Conservation (phyloP, 495 filamentous ascomycete species). For the Platismatia glauca region DNA sequence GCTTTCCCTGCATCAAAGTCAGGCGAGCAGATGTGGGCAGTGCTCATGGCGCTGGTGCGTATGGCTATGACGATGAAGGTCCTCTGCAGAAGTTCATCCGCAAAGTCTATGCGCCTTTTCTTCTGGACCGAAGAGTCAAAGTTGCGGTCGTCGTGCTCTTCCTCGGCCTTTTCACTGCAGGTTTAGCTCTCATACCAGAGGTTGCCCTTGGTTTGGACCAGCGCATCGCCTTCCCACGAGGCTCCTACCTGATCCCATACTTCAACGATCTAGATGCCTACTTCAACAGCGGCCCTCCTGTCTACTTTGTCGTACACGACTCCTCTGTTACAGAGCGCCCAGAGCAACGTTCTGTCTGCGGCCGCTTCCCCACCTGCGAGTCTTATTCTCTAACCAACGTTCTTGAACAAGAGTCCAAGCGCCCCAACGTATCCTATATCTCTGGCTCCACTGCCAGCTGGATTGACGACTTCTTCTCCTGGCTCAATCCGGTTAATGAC, state of each 20-base stretch:
- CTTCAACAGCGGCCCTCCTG: constrained; percentile 82
- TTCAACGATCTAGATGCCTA: constrained; percentile 94
- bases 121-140: constrained; percentile 74
- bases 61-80: constrained; percentile 70
- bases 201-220: constrained; percentile 87
- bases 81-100: constrained; percentile 75
- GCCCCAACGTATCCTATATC: constrained; percentile 82
- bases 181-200: constrained; percentile 72
- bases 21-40: constrained; percentile 49
- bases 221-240: constrained; percentile 83
- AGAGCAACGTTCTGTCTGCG: constrained; percentile 78
- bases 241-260: constrained; percentile 86
- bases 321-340: constrained; percentile 65
- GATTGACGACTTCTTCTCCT: constrained; percentile 93
- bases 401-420: constrained; percentile 85
- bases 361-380: constrained; percentile 82
- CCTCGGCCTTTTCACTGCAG: constrained; percentile 77
- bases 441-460: constrained; percentile 88
- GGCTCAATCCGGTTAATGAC: constrained; percentile 80
- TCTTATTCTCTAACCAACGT: constrained; percentile 75
- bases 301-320: constrained; percentile 86
- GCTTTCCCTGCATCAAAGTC: constrained; percentile 79
- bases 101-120: constrained; percentile 72
- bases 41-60: constrained; percentile 41
- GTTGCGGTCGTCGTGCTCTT: constrained; percentile 66